Evolutionary conservation across 306 rosid genomes (phyloP).

Genomic region (Argentina anserina): DNA sequence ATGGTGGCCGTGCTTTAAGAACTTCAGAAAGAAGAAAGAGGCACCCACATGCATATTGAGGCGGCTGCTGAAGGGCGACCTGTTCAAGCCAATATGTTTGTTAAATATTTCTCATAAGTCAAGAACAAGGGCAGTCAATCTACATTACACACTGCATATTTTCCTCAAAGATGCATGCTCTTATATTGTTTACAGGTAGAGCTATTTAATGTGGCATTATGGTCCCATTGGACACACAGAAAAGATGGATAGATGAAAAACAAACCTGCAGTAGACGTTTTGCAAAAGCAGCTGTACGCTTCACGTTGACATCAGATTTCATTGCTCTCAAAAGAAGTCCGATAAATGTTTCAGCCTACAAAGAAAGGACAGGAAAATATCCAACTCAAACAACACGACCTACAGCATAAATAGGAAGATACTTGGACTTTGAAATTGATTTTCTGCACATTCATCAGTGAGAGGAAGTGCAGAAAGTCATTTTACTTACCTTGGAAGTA

Average conservation of each 20-base stretch:
- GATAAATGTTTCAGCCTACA: conserved; percentile 89
- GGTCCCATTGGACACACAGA: not conserved
- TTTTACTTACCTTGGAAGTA: conserved; percentile 73
- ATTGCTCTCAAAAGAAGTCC: conserved; percentile 87
- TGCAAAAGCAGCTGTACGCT: conserved; percentile 85
- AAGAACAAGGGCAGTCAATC: conserved; percentile 15
- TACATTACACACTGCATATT: not conserved
- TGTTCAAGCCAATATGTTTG: conserved; percentile 26
- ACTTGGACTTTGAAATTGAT: not conserved
- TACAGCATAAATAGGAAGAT: too few species aligned
- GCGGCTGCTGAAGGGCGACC: conserved; percentile 95
- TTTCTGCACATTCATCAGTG: not conserved
- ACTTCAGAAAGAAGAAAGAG: conserved; percentile 93
- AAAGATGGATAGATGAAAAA: conserved; percentile 12
- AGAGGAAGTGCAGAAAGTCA: not conserved
- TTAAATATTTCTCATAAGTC: not conserved
- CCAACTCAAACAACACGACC: too few species aligned
- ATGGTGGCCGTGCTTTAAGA: conserved; percentile 82
- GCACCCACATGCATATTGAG: conserved; percentile 93
- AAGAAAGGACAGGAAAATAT: conserved; percentile 5
- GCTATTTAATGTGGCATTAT: not conserved
- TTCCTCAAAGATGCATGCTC: not conserved
- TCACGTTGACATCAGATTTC: conserved; percentile 84
- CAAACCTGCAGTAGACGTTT: conserved; percentile 83
- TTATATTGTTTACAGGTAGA: not conserved